phyloP scores from a whole-genome alignment of 192 early-diverging fungal genomes.

The Piromyces finnis region DNA sequence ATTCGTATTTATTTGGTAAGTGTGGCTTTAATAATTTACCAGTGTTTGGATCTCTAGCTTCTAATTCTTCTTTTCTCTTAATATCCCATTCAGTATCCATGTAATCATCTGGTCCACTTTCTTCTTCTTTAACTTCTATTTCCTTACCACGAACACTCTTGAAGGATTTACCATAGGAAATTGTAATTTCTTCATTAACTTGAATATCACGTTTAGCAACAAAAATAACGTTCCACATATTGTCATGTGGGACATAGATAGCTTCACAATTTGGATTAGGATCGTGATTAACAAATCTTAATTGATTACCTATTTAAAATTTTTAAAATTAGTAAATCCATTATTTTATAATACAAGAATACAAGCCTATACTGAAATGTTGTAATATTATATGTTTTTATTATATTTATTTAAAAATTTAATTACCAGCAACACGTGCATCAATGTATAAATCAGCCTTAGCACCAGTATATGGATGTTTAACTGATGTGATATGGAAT shows the following conservation, averaged over 20 bases:
- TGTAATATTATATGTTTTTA: too few relatives aligned
- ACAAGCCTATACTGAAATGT: too few relatives aligned
- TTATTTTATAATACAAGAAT: too few relatives aligned
- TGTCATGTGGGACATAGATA: not conserved
- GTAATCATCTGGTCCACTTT: not conserved
- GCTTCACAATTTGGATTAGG: not conserved
- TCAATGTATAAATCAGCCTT: not conserved
- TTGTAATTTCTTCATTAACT: not conserved
- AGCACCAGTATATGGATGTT: not conserved
- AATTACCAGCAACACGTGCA: not conserved
- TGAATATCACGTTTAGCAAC: not conserved
- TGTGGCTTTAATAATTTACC: not conserved
- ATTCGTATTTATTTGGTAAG: not conserved
- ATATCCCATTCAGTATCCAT: not conserved
- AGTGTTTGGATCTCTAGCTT: not conserved
- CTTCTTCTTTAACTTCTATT: not conserved
- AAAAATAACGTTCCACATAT: not conserved
- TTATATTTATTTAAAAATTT: too few relatives aligned
- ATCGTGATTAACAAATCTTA: not conserved
- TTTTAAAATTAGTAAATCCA: too few relatives aligned
- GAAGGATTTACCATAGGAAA: not conserved
- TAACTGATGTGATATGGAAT: not conserved
- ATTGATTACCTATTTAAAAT: not conserved
- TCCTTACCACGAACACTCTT: not conserved
- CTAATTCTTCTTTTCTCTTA: not conserved